Evolutionary conservation across 352 stramenopile species (phyloP).

Genomic region (Phytopythium sindhum): DNA sequence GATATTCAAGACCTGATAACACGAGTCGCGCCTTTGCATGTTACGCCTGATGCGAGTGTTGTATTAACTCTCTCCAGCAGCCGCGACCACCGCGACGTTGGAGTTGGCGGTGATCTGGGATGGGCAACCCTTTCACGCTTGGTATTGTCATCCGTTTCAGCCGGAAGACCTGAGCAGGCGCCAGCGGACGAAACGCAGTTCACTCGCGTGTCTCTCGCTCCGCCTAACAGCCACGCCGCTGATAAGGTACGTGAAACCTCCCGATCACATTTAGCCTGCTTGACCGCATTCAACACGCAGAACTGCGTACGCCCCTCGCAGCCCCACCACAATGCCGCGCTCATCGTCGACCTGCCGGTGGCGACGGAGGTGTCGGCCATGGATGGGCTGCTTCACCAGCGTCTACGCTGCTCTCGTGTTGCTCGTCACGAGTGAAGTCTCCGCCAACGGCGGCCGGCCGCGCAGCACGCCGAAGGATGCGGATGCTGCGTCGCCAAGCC

Average conservation of each 20-base stretch:
- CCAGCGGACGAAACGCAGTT: not conserved
- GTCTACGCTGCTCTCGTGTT: not conserved
- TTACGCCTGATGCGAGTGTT: not conserved
- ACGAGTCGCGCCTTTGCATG: conserved; percentile 4
- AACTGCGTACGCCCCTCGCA: not conserved
- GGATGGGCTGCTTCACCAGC: not conserved
- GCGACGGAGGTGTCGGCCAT: not conserved
- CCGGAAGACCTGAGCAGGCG: not conserved
- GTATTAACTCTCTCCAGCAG: too few species aligned
- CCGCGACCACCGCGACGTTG: too few species aligned
- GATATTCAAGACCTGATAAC: not conserved
- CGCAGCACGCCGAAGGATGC: not conserved
- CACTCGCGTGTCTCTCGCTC: not conserved
- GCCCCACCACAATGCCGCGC: not conserved
- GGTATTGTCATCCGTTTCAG: not conserved
- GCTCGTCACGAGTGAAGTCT: not conserved
- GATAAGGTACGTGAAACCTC: not conserved
- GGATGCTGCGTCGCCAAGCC: not conserved
- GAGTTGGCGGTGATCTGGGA: too few species aligned
- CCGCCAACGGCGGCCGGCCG: not conserved
- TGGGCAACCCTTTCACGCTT: not conserved
- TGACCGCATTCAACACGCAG: not conserved
- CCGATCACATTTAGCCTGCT: not conserved
- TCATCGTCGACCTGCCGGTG: not conserved
- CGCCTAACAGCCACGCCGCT: not conserved